Evolutionary conservation across 2,329 filamentous ascomycete genomes (phyloP).

Genomic region (Trichophyton schoenleinii): DNA sequence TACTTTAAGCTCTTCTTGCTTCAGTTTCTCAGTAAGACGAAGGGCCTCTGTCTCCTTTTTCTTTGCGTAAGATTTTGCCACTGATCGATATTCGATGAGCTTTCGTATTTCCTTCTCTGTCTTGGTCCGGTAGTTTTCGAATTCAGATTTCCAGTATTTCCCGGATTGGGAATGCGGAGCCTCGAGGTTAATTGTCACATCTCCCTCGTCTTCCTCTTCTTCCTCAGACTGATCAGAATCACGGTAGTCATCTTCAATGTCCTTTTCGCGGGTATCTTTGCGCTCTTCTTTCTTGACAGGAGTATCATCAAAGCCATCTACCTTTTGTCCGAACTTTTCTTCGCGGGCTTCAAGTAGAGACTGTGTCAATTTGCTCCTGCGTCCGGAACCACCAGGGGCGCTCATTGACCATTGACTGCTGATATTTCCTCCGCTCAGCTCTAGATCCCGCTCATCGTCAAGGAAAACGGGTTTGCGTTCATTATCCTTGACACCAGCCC

Average conservation of each 20-base stretch:
- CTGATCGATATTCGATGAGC: constrained; percentile 46
- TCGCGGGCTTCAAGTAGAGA: constrained; percentile 30
- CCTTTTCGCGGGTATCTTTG: constrained; percentile 11
- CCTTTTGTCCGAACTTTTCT: constrained; percentile 8
- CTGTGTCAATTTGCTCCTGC: constrained; percentile 30
- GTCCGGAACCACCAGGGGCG: constrained; percentile 2
- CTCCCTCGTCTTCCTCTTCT: constrained; percentile 16
- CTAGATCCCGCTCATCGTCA: constrained; percentile 34
- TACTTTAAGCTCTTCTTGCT: constrained; percentile 37
- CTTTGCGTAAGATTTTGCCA: constrained; percentile 47
- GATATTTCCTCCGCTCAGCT: constrained; percentile 33
- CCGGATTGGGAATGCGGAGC: constrained; percentile 47
- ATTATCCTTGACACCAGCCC: constrained; percentile 44
- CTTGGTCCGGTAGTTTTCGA: constrained; percentile 44
- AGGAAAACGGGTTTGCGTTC: constrained; percentile 38
- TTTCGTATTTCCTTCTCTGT: constrained; percentile 50
- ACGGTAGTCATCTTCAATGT: not conserved
- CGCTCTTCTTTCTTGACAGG: constrained; percentile 10
- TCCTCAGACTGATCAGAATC: not conserved
- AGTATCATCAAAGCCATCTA: constrained; percentile 20
- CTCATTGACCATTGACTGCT: constrained; percentile 22
- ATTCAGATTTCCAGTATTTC: constrained; percentile 51
- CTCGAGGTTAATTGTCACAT: constrained; percentile 42
- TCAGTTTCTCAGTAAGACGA: constrained; percentile 40
- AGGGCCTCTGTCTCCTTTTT: constrained; percentile 46